A percentile compares a stretch with the other conserved stretches of the same genome.
Conservation (phyloP, 345 rosid species). For the Tarenaya hassleriana region DNA sequence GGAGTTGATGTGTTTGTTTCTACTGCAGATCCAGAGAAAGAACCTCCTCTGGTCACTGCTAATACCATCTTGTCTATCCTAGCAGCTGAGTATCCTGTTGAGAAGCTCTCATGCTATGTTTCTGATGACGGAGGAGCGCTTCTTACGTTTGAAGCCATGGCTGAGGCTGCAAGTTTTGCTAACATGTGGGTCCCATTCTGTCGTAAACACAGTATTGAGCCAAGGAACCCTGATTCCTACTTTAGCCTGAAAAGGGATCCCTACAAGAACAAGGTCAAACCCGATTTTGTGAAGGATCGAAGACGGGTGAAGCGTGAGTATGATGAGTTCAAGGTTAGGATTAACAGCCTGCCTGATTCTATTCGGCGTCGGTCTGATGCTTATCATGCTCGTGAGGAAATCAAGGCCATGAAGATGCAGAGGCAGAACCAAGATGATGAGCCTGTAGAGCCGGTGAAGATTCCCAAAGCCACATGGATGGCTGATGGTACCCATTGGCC, state of each 20-base stretch:
- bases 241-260: conserved; percentile 92
- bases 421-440: conserved; percentile 71
- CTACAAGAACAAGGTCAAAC: conserved; percentile 80
- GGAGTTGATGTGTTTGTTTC: conserved; percentile 91
- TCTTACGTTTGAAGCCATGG: conserved; percentile 98
- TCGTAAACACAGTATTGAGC: conserved; percentile 87
- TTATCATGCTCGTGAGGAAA: conserved; percentile 88
- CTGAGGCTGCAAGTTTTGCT: conserved; percentile 99
- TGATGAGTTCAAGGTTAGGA: conserved; percentile 96
- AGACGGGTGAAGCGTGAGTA: conserved; percentile 92
- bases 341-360: conserved; percentile 85
- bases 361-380: conserved; percentile 97
- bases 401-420: conserved; percentile 90
- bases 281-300: conserved; percentile 91
- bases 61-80: conserved; percentile 95
- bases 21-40: conserved; percentile 98
- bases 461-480: conserved; percentile 98
- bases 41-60: conserved; percentile 96
- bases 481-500: conserved; percentile 99
- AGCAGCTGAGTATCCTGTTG: conserved; percentile 89
- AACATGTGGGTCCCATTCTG: conserved; percentile 94
- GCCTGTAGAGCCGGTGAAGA: conserved; percentile 63
- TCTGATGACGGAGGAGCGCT: conserved; percentile 99
- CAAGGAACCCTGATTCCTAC: conserved; percentile 94
- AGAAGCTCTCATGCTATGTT: conserved; percentile 95